These are phyloP conservation scores for Colletotrichum endophyticum DNA, from an alignment of 2,329 filamentous ascomycete species.

Conservation along the genomic window DNA sequence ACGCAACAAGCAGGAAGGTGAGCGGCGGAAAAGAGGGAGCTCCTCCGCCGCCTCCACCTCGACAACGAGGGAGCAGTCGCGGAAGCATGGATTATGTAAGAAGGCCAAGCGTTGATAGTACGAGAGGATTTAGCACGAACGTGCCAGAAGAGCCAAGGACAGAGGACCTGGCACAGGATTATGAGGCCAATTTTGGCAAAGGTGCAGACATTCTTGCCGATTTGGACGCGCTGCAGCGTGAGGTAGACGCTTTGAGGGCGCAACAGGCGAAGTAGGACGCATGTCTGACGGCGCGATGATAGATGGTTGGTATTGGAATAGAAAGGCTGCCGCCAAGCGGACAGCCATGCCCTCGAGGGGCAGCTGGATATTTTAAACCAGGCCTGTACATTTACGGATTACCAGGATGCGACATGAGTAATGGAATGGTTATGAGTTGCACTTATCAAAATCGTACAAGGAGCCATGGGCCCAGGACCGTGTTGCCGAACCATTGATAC, in stretches of 20 bases:
- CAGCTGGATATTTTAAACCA: slow-evolving; percentile 1
- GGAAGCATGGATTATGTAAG: slow-evolving; percentile 42
- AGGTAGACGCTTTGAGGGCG: slow-evolving; percentile 72
- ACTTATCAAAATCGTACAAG: not conserved
- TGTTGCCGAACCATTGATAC: not conserved
- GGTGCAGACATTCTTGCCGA: slow-evolving; percentile 72
- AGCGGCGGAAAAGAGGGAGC: slow-evolving; percentile 9
- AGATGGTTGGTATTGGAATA: slow-evolving; percentile 9
- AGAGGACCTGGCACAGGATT: slow-evolving; percentile 24
- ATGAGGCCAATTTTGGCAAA: slow-evolving; percentile 33
- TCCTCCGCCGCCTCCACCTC: slow-evolving; percentile 55
- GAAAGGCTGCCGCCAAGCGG: not conserved
- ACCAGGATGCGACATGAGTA: slow-evolving; percentile 17
- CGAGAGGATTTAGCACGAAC: slow-evolving; percentile 25
- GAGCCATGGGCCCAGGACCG: not conserved
- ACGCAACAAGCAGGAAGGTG: slow-evolving; percentile 29
- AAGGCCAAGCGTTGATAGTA: slow-evolving; percentile 37
- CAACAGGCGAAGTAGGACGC: slow-evolving; percentile 32
- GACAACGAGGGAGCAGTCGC: slow-evolving; percentile 52
- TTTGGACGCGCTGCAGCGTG: slow-evolving; percentile 72
- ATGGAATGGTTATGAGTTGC: slow-evolving; percentile 18
- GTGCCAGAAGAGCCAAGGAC: slow-evolving; percentile 27
- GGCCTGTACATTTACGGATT: slow-evolving; percentile 16
- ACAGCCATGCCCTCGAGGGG: not conserved
- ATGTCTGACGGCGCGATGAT: not conserved